A percentile compares a stretch with the other conserved stretches of the same genome.
Conservation (phyloP, 345 rosid species). For the Excoecaria cochinchinensis region DNA sequence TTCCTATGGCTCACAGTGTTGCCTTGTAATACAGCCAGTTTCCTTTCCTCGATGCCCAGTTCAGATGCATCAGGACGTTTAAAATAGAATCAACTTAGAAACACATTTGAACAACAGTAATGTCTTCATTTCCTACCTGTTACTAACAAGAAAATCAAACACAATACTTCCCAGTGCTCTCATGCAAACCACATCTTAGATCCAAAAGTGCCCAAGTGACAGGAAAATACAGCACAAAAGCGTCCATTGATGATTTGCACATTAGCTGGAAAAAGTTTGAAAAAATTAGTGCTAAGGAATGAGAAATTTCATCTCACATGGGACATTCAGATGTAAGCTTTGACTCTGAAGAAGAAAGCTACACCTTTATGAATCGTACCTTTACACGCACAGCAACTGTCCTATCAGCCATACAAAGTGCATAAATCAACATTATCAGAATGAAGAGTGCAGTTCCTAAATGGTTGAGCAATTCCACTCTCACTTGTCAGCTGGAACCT, state of each 20-base stretch:
- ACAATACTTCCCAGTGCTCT: not conserved
- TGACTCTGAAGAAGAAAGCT: not conserved
- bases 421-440: not conserved
- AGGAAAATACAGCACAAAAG: not conserved
- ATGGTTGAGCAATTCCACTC: not conserved
- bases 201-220: not conserved
- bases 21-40: not conserved
- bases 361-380: not conserved
- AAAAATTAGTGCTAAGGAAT: not conserved
- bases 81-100: not conserved
- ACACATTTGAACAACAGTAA: not conserved
- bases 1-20: not conserved
- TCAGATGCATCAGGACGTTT: not conserved
- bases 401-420: not conserved
- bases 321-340: not conserved
- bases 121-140: not conserved
- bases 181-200: not conserved
- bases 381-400: not conserved
- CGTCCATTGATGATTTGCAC: not conserved
- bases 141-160: not conserved
- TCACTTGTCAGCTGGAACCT: constrained; percentile 3
- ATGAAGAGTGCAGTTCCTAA: not conserved
- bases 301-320: too few relatives aligned
- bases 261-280: not conserved
- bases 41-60: not conserved